phyloP scores from a whole-genome alignment of 2,329 filamentous ascomycete genomes.

The Trichothecium sympodiale region DNA sequence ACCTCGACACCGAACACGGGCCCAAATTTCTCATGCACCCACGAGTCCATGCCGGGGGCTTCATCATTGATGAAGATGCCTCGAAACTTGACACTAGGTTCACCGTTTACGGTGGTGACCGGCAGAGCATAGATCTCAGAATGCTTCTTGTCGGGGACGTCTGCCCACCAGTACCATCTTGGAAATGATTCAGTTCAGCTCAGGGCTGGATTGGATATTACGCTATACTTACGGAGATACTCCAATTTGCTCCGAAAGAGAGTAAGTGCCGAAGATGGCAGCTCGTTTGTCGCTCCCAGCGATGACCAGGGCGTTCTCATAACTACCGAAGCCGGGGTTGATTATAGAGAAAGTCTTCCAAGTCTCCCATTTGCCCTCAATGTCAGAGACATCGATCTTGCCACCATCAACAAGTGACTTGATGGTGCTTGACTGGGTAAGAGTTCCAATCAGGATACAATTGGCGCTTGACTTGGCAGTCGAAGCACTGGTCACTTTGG shows the following conservation, averaged over 20 bases:
- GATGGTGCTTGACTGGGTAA: conserved; percentile 8
- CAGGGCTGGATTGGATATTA: background rate
- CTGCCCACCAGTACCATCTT: conserved; percentile 27
- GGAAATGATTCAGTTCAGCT: no score
- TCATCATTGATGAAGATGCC: conserved; percentile 65
- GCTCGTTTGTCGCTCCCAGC: conserved; percentile 54
- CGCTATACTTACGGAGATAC: conserved; percentile 4
- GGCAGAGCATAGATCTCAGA: conserved; percentile 43
- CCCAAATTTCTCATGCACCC: conserved; percentile 36
- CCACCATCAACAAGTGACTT: background rate
- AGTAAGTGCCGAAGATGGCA: conserved; percentile 59
- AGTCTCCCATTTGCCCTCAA: conserved; percentile 57
- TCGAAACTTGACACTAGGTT: conserved; percentile 55
- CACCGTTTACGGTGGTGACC: conserved; percentile 41
- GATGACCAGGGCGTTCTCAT: conserved; percentile 51
- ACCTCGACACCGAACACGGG: conserved; percentile 41
- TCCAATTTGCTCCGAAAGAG: conserved; percentile 61
- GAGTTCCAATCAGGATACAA: conserved; percentile 13
- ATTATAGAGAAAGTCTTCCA: conserved; percentile 49
- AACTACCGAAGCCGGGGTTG: conserved; percentile 40
- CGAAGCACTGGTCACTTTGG: background rate
- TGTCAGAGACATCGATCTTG: conserved; percentile 33
- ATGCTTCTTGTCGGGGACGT: conserved; percentile 42
- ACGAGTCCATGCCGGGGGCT: conserved; percentile 58
- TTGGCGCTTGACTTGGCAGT: conserved; percentile 1